Evolutionary conservation across 2,329 filamentous ascomycete species (phyloP).

Genomic region (Apiospora rasikravindrae): DNA sequence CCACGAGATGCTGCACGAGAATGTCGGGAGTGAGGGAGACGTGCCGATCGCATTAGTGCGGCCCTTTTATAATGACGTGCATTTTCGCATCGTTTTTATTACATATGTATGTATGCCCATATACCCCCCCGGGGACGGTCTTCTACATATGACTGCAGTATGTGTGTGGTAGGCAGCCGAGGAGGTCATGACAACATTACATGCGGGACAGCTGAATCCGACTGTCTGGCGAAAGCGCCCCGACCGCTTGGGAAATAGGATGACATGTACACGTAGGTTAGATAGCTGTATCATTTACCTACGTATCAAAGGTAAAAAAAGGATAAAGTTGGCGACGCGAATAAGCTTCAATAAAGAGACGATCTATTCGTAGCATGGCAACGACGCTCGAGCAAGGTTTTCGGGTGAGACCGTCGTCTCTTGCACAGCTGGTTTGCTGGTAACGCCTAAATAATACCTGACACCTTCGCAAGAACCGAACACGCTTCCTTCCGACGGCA

Average conservation of each 20-base stretch:
- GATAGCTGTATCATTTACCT: background rate
- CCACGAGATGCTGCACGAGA: background rate
- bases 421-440: background rate
- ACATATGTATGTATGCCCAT: background rate
- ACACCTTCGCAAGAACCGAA: background rate
- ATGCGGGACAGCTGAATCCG: background rate
- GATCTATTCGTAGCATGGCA: background rate
- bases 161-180: background rate
- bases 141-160: background rate
- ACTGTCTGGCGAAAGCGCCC: background rate
- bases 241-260: background rate
- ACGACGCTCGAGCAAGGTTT: conserved; percentile 9
- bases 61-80: background rate
- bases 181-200: background rate
- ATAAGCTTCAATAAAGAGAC: conserved; percentile 12
- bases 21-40: background rate
- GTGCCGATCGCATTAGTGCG: background rate
- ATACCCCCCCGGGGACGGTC: too few relatives aligned
- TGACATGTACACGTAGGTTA: background rate
- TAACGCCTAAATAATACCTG: background rate
- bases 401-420: background rate
- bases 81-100: background rate
- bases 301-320: background rate
- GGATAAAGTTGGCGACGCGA: background rate
- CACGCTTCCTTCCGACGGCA: background rate